Base-by-base conservation (phyloP, 2,329 filamentous ascomycete genomes). In the Penicillium freii region DNA sequence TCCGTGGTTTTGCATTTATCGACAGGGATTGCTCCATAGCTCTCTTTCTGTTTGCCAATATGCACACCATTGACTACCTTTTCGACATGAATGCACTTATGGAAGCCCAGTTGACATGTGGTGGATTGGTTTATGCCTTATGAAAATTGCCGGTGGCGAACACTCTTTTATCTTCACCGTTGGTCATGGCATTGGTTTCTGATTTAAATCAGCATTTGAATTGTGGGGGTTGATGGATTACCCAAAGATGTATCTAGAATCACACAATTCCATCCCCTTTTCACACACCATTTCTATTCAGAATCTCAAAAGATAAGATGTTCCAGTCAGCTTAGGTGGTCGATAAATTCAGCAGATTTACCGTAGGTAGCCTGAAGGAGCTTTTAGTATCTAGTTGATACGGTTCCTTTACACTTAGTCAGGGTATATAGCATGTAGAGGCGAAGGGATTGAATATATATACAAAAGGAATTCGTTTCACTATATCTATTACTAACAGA, bases 111-210 rank as follows among this genome's bases (percentile, higher is more conserved):
- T 29, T 53, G 34, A 29, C 33, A 36, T 47, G 29, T 38, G 39
- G 44, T 38, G 38, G 39, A 44, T 23, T 29, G 49, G 8, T 27
- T 53, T 45, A 46, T 27, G 49, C 13, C 15, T 53, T 51, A 46
- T 33, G 48, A 39, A 44, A 42, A 47, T 43, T 42, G 27, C 40
- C 31, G 40, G 51, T 62, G 60, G 62, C 51, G 48, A 39, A 62
- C 62, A 58, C 60, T 63, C 62, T 36, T 62, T 62, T 56, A 49
- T 55, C 31, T 54, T 54, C 46, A 43, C 46, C 53, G 25, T 48
- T 59, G 50, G 52, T 47, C 52, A 54, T 58, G 51, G 27, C 42
- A 53, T 50, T 40, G 39, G 13, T 54, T 54, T 40, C 43, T 29
- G 11, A 21, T 31, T 38, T 38, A 31, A 48, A 44, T 34, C 33